Evolutionary conservation across 441 rosid genomes (phyloP), one percentile per base, ranked within the genome.

Genomic region (Aquilaria agallochum): DNA sequence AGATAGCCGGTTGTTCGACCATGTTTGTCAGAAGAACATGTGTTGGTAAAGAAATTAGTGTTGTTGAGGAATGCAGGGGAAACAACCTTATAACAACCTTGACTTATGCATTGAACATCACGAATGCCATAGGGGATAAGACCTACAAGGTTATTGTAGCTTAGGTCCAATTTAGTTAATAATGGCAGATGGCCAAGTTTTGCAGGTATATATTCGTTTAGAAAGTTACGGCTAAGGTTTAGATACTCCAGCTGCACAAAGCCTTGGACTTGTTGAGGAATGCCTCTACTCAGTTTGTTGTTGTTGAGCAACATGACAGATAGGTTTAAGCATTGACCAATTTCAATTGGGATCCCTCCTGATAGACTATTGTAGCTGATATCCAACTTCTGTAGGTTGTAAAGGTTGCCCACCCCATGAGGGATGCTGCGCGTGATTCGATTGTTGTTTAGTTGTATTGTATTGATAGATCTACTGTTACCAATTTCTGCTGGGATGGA

Each of bases 361-460:
- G 90, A 77, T 48, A 93, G 78, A 71, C 75, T 78, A 68, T 90
- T 93, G 64, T 82, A 69, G 59, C 88, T 90, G 71, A 83, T 60
- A 70, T 88, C 94, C 66, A 90, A 68, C 57, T 82, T 82, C 9
- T 74, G 74, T 42, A 86, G 72, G 74, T 62, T 77, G 60, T 77
- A 81, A 70, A 90, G 68, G 55, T 68, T 75, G 66, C 96, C 90
- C 3, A 86, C 73, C 63, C 84, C 78, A 0, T 76, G 34, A 0
- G 94, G 95, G 71, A 89, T 78, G 14, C 65, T 54, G 46, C 98
- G 92, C 0, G 84, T 67, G 63, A 92, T 75, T 12, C 65, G 71
- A 78, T 92, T 92, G 1, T 78, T 66, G 51, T 80, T 73, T 14
- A 90, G 72, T 30, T 76, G 72, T 20, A 20, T 20, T 20, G 27